Evolutionary conservation across 345 rosid genomes (phyloP), one percentile per base, ranked within the genome.

Genomic region (Raphanus raphanistrum): DNA sequence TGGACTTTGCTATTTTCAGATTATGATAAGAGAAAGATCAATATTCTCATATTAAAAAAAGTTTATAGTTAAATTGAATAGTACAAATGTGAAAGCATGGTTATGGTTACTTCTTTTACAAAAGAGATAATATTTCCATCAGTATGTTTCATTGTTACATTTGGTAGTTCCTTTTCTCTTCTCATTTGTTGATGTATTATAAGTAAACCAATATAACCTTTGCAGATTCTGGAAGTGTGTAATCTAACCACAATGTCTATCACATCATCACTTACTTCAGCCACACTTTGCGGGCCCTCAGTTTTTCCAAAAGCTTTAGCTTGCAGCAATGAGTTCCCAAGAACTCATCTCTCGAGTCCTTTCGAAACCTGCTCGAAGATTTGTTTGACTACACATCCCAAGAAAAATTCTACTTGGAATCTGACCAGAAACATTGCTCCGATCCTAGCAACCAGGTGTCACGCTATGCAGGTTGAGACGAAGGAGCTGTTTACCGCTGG

Each of bases 391-490:
- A 17, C 82, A 2, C 32, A 32, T 79, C 16, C 58, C 45, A 65
- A 71, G 75, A 85, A 66, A 43, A 76, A 43, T 29, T 35, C 63
- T 70, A 73, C 76, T 31, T 74, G 72, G 82, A 63, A 35, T 27
- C 83, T 65, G 21, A 58, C 33, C 2, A 50, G 52, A 32, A 75
- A 43, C 43, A 29, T 70, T 65, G 66, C 64, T 2, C 38, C 38
- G 1, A 70, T 76, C 31, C 82, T 66, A 73, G 77, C 80, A 57
- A 61, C 78, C 43, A 77, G 74, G 33, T 85, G 90, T 78, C 28
- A 36, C 38, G 88, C 86, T 25, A 2, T 89, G 68, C 83, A 84
- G 33, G 70, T 82, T 6, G 82, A 78, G 71, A 77, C 77, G 1
- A 6, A 25, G 15, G 74, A 79, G 16, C 33, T 75, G 0, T 84